A percentile compares a stretch with the other conserved stretches of the same genome.
These are phyloP conservation scores for Trametes maxima DNA, from an alignment of 768 basidiomycete species.

Conservation along the genomic window DNA sequence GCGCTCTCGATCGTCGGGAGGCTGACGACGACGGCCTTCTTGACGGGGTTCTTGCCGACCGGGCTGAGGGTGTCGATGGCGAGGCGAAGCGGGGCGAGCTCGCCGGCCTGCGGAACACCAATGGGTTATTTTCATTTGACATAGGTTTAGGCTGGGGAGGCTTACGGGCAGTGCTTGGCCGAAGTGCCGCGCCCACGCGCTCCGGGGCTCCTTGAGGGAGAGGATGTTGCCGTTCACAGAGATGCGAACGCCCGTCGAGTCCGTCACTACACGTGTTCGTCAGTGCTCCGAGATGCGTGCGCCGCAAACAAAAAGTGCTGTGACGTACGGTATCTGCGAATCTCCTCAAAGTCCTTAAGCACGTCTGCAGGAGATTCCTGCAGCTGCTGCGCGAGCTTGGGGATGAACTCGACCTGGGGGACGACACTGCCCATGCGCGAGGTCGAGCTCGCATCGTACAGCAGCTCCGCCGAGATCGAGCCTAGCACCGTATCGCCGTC, in stretches of 20 bases:
- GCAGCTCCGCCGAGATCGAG: conserved; percentile 65
- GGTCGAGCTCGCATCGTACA: conserved; percentile 72
- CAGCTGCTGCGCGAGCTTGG: conserved; percentile 68
- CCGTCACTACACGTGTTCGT: conserved; percentile 57
- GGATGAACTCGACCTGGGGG: conserved; percentile 77
- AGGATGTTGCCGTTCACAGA: conserved; percentile 90
- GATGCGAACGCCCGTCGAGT: conserved; percentile 83
- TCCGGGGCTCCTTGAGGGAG: conserved; percentile 66
- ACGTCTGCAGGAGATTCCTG: conserved; percentile 74
- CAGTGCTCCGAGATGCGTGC: neutral
- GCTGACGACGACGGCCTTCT: conserved; percentile 82
- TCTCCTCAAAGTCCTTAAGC: conserved; percentile 71
- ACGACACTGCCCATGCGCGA: conserved; percentile 69
- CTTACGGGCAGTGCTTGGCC: conserved; percentile 57
- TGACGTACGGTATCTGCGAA: conserved; percentile 66
- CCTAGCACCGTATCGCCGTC: conserved; percentile 80
- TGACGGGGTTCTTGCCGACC: conserved; percentile 71
- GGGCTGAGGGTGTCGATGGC: conserved; percentile 70
- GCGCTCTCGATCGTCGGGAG: conserved; percentile 95
- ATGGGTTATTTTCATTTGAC: neutral
- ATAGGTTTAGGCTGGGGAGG: neutral
- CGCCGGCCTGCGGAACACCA: conserved; percentile 43
- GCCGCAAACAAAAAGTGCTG: neutral
- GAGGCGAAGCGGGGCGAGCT: conserved; percentile 67
- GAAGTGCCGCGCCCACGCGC: conserved; percentile 76